Evolutionary conservation across 1,284 basidiomycete species (phyloP).

Genomic region (Ustilago esculenta): DNA sequence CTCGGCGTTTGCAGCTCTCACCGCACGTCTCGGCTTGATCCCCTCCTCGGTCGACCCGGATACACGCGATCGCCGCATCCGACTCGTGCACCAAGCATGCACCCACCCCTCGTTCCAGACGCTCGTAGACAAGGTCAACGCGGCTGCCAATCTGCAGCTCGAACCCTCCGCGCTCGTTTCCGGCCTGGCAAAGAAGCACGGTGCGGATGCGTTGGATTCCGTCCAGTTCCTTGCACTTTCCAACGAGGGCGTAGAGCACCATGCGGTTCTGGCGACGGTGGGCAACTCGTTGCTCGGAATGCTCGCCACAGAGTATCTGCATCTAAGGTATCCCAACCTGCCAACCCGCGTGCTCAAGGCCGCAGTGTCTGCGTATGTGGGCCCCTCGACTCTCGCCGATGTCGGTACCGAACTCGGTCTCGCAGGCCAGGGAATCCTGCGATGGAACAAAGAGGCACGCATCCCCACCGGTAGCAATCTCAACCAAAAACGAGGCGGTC

Average conservation of each 20-base stretch:
- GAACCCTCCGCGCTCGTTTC: constrained; percentile 25
- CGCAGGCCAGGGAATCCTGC: constrained; percentile 59
- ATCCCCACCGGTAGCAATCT: constrained; percentile 11
- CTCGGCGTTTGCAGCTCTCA: constrained; percentile 54
- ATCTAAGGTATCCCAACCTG: constrained; percentile 85
- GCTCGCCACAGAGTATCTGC: constrained; percentile 85
- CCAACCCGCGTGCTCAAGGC: constrained; percentile 89
- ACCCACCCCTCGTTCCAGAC: constrained; percentile 58
- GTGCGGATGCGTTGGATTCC: constrained; percentile 14
- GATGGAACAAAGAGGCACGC: constrained; percentile 70
- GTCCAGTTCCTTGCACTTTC: constrained; percentile 25
- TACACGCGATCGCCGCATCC: constrained; percentile 46
- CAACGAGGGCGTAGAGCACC: constrained; percentile 69
- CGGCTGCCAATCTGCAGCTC: constrained; percentile 20
- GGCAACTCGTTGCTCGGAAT: constrained; percentile 92
- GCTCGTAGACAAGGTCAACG: constrained; percentile 39
- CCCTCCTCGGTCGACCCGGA: constrained; percentile 28
- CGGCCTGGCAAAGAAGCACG: constrained; percentile 24
- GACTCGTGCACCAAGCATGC: constrained; percentile 55
- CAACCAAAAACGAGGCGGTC: constrained; percentile 25
- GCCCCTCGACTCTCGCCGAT: constrained; percentile 80
- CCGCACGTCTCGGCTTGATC: constrained; percentile 53
- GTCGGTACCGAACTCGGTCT: constrained; percentile 75
- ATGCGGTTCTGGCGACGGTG: constrained; percentile 80
- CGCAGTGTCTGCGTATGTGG: constrained; percentile 89